Percentiles rank a stretch among this genome's conserved stretches.
Conservation (phyloP, 2,329 filamentous ascomycete genomes). For the Ophioceras dolichostomum region DNA sequence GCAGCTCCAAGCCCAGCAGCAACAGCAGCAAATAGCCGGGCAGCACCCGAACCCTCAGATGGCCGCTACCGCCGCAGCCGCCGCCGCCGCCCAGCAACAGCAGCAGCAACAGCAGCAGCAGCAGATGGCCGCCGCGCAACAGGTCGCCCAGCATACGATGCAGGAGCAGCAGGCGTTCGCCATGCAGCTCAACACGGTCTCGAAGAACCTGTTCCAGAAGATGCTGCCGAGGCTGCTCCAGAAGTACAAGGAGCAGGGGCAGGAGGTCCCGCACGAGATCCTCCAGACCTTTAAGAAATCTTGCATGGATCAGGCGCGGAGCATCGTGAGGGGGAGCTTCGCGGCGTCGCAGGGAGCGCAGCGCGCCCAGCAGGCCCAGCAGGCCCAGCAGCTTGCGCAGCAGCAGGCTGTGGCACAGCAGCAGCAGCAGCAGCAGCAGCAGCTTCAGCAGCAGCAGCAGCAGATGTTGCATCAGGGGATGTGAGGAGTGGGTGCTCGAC, state of each 20-base stretch:
- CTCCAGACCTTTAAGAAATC: conserved; percentile 30
- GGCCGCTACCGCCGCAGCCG: too few species aligned
- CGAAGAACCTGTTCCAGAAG: conserved; percentile 21
- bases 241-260: conserved; percentile 25
- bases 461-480: conserved; percentile 41
- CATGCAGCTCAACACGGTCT: background rate
- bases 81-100: too few species aligned
- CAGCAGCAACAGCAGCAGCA: conserved; percentile 17
- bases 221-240: conserved; percentile 20
- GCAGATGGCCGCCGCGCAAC: conserved; percentile 14
- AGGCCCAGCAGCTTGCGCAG: conserved; percentile 9
- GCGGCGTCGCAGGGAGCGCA: conserved; percentile 9
- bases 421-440: conserved; percentile 23
- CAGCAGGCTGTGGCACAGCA: conserved; percentile 11
- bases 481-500: conserved; percentile 14
- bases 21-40: conserved; percentile 16
- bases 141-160: conserved; percentile 6
- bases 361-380: conserved; percentile 8
- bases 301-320: conserved; percentile 26
- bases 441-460: conserved; percentile 31
- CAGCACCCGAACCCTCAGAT: conserved; percentile 17
- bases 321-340: conserved; percentile 10
- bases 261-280: conserved; percentile 32
- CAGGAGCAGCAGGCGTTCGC: background rate
- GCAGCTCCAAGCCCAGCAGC: conserved; percentile 14